phyloP scores from a whole-genome alignment of 768 basidiomycete species.

The Vishniacozyma victoriae region DNA sequence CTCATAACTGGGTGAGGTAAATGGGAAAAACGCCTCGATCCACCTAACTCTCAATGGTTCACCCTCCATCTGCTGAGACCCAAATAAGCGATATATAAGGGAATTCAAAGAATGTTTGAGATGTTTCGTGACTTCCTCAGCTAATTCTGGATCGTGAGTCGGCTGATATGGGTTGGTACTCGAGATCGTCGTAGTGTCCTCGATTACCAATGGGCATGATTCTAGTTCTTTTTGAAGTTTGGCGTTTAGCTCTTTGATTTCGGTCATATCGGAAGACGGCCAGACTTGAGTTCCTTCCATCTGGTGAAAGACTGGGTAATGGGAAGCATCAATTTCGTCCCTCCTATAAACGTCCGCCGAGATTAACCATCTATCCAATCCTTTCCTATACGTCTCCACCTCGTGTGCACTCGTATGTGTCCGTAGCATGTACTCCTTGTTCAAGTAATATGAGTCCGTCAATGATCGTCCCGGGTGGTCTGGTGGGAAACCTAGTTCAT shows the following conservation, averaged over 20 bases:
- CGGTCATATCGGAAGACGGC: constrained; percentile 50
- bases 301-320: constrained; percentile 98
- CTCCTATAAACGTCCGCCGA: constrained; percentile 95
- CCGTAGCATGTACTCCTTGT: constrained; percentile 80
- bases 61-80: constrained; percentile 50
- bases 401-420: constrained; percentile 99
- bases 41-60: constrained; percentile 83
- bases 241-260: constrained; percentile 65
- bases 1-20: constrained; percentile 95
- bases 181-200: constrained; percentile 72
- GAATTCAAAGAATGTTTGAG: constrained; percentile 85
- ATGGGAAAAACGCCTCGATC: constrained; percentile 98
- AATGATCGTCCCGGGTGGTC: constrained; percentile 89
- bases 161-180: constrained; percentile 73
- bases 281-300: constrained; percentile 91
- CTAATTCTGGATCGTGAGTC: constrained; percentile 65
- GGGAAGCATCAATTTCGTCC: constrained; percentile 94
- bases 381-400: constrained; percentile 73
- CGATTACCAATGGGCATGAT: constrained; percentile 71
- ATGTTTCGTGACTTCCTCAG: constrained; percentile 71
- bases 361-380: constrained; percentile 76
- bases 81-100: constrained; percentile 76
- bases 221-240: constrained; percentile 59
- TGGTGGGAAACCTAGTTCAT: constrained; percentile 84
- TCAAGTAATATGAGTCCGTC: constrained; percentile 95